Evolutionary conservation across 2,329 filamentous ascomycete genomes (phyloP), one percentile per base, ranked within the genome.

Genomic region (Tolypocladium sp.): DNA sequence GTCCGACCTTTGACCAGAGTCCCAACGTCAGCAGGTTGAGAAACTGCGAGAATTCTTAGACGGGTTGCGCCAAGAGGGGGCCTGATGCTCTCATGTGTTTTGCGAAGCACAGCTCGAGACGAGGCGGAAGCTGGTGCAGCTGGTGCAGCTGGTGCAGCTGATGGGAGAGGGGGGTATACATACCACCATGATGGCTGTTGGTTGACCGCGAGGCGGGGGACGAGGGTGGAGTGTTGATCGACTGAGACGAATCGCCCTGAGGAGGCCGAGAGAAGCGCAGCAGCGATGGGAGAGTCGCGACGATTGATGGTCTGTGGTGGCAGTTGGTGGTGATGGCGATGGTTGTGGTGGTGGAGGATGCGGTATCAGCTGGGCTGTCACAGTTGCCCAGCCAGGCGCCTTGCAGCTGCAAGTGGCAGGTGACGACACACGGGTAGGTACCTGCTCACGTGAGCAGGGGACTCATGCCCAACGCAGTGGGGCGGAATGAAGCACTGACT

Each of bases 1-100:
- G 88, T 80, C 92, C 93, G 77, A 97, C 82, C 93, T 97, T 87
- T 77, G 79, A 81, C 81, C 79, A 84, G 67, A 87, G 77, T 74
- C 82, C 85, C 77, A 89, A 82, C 73, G 83, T 86, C 79, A 87
- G 84, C 76, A 86, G 79, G 77, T 85, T 81, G 78, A 86, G 82
- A 74, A 86, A 75, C 82, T 85, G 74, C 71, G 60, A 68, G 20
- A 53, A 53, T 53, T 37, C 49, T 53, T 53, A 53, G 49, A 53
- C 30, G 49, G 35, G 10, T 44, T 56, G 54, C 54, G 54, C 54
- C 54, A 42, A 56, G 54, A 44, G n/a, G 25, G 40, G 17, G 49
- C 20, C 20, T 22, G 20, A 9, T 12, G 49, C 33, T 35, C 20
- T 37, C 30, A 20, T 5, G 20, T 35, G 30, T 53, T n/a, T 53